phyloP scores from a whole-genome alignment of 441 rosid genomes.

The Euphorbia corollata region DNA sequence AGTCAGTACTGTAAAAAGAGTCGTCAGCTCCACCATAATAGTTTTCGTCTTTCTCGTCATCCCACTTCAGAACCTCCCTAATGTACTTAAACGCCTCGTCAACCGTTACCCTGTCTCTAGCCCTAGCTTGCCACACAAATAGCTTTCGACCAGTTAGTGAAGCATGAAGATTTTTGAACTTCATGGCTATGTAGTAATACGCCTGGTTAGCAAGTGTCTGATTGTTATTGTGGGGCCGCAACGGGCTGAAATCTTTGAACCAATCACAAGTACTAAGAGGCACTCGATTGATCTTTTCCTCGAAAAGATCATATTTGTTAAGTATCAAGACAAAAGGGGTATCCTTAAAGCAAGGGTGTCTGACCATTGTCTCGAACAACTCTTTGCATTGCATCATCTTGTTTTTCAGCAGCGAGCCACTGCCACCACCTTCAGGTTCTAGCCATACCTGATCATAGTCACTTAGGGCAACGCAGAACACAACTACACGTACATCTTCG shows the following conservation, averaged over 20 bases:
- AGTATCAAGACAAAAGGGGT: constrained; percentile 73
- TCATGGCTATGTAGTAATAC: constrained; percentile 83
- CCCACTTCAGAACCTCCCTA: constrained; percentile 96
- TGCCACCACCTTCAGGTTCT: constrained; percentile 40
- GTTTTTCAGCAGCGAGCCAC: constrained; percentile 55
- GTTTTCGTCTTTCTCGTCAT: constrained; percentile 65
- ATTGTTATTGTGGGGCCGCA: constrained; percentile 52
- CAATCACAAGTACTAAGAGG: constrained; percentile 67
- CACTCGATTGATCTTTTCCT: constrained; percentile 65
- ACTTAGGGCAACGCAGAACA: constrained; percentile 78
- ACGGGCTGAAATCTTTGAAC: constrained; percentile 84
- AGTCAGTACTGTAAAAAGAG: constrained; percentile 81
- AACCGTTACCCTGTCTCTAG: constrained; percentile 63
- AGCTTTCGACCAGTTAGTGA: constrained; percentile 69
- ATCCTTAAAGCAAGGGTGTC: constrained; percentile 86
- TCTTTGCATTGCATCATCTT: constrained; percentile 92
- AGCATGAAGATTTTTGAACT: constrained; percentile 85
- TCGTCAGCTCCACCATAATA: constrained; percentile 72
- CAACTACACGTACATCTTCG: constrained; percentile 78
- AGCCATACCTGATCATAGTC: constrained; percentile 75
- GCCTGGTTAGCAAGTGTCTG: constrained; percentile 88
- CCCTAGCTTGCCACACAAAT: constrained; percentile 83
- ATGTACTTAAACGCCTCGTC: constrained; percentile 85
- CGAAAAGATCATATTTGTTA: constrained; percentile 89
- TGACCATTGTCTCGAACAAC: constrained; percentile 67